Conservation (phyloP, 768 basidiomycete genomes). For the Tulasnella sp. region DNA sequence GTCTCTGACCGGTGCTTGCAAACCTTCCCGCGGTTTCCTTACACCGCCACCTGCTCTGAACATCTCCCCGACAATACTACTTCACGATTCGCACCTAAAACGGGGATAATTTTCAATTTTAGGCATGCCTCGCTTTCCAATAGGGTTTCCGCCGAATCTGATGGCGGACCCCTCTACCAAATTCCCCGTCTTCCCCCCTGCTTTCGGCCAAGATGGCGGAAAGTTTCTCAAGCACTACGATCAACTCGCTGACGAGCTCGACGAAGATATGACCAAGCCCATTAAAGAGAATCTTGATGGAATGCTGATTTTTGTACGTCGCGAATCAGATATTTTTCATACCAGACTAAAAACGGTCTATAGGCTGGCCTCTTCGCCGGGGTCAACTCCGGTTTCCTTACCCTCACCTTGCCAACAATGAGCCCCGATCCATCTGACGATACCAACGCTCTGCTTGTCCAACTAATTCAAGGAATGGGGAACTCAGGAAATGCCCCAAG, state of each 20-base stretch:
- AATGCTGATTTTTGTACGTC: constrained; percentile 10
- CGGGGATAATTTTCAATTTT: neutral
- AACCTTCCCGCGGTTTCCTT: neutral
- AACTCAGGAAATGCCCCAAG: neutral
- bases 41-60: neutral
- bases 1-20: neutral
- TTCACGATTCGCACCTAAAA: neutral
- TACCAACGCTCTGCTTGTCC: constrained; percentile 6
- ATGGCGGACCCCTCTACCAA: neutral
- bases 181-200: neutral
- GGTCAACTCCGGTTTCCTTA: constrained; percentile 4
- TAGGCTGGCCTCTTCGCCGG: constrained; percentile 22
- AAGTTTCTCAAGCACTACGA: neutral
- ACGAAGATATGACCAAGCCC: neutral
- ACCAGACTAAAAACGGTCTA: neutral
- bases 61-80: neutral
- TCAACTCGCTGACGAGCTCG: neutral
- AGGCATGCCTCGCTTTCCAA: neutral
- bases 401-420: neutral
- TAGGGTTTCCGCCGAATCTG: neutral
- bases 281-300: neutral
- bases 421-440: constrained; percentile 15
- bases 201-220: constrained; percentile 3
- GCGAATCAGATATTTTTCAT: neutral
- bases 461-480: neutral